Base-by-base conservation (phyloP, 495 filamentous ascomycete genomes). In the Darksidea phi region DNA sequence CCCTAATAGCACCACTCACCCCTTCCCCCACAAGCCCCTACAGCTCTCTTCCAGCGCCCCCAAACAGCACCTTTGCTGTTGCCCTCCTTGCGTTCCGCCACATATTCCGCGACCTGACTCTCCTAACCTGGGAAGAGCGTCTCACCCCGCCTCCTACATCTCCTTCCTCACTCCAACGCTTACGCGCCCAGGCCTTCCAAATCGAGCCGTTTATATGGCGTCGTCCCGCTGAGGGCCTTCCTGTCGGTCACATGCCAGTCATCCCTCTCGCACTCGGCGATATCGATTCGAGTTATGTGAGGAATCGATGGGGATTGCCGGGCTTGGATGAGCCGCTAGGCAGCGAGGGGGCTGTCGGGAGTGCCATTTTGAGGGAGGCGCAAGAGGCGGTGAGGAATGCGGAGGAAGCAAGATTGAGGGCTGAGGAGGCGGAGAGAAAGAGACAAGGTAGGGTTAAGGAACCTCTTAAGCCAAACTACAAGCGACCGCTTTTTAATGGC, bases 41-140 rank as follows among this genome's bases (percentile, higher is more conserved):
- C 52, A 42, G 52, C 59, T 58, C 63, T 25, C 37, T 72, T 53
- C 59, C 71, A 10, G 42, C 59, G 11, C 67, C 67, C 11, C 37
- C 62, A 15, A 63, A 63, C 53, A 55, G 58, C 20, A 4, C 15
- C 20, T 74, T 63, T 59, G 20, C 4, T 21, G 45, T 56, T 7
- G 72, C 73, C 24, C 67, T 74, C 46, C 28, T 28, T 23, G 51
- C 43, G 7, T 75, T 74, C 64, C 60, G 63, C 34, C 49, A 64
- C 12, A 38, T 57, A 20, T 75, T 75, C 68, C 49, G 53, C 7
- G 60, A 64, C 52, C 65, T 67, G 41, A 73, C 72, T 0, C 43
- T 61, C 18, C 50, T 72, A 2, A 12, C 64, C n/a, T 75, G 71
- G 72, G 66, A 72, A n/a, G 47, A 67, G 28, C 70, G 72, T n/a